Evolutionary conservation across 352 stramenopile genomes (phyloP), one percentile per base, ranked within the genome.

Genomic region (Pythium scleroteichum): DNA sequence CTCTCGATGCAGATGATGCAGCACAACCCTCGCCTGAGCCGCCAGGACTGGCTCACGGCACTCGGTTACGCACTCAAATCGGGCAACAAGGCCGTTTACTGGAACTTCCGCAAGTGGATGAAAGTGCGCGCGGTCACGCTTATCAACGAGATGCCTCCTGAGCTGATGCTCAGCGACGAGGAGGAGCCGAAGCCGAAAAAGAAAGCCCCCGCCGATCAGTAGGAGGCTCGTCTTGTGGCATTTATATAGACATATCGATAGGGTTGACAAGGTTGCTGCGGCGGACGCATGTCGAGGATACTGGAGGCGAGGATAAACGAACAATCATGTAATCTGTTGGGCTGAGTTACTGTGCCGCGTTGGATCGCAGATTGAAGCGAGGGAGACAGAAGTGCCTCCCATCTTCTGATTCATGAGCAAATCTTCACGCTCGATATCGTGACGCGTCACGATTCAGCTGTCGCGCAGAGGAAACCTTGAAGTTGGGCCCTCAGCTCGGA

Each of bases 61-160:
- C 72, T 94, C 17, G 70, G 64, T 0, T 62, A 76, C 42, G 66
- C 85, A 49, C 68, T 94, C 53, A 66, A 85, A 57, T 65, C 91
- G 35, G 72, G 69, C 14, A 83, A 94, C 60, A 76, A 75, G 40
- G 74, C 80, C 50, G 62, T 83, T 8, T 94, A 94, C 68, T 94
- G 85, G 85, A 91, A 89, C 64, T 94, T 94, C 65, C 85, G 85
- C 68, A 91, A 92, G 67, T 92, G 83, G 81, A 88, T 94, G 78
- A 78, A 84, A 52, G 76, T 89, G 26, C 83, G 85, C 56, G 85
- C 79, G 3, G 72, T 71, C 10, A 64, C 52, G 35, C 77, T 91
- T 45, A 20, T 91, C 29, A 17, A 76, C 32, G 78, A 87, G 9
- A 68, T 92, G 27, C 82, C 82, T 0, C 52, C 68, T 33, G 62